A percentile compares a stretch with the other conserved stretches of the same genome.
These are phyloP conservation scores for Acer campestre DNA, from an alignment of 345 rosid genomes.

Conservation along the genomic window DNA sequence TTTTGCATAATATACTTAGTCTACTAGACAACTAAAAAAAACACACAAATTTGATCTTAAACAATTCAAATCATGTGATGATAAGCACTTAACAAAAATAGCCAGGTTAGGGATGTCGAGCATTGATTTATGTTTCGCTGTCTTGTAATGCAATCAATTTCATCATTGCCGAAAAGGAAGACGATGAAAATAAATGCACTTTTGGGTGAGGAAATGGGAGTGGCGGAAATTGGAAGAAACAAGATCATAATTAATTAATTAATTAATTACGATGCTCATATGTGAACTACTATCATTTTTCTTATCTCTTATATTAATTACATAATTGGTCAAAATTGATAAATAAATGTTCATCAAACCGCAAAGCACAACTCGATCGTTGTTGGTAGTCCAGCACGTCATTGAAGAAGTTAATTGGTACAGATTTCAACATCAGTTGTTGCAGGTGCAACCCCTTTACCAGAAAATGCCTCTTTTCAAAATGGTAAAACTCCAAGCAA, in stretches of 20 bases:
- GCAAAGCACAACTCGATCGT: neutral
- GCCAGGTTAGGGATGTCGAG: too few relatives aligned
- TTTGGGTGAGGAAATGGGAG: neutral
- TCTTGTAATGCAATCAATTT: neutral
- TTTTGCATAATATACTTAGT: neutral
- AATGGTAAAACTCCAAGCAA: neutral
- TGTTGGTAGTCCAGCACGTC: neutral
- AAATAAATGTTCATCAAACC: neutral
- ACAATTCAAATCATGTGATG: too few relatives aligned
- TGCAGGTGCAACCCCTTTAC: conserved; percentile 8
- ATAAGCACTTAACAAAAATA: too few relatives aligned
- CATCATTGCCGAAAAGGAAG: neutral
- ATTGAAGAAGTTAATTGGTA: neutral
- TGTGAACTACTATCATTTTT: neutral
- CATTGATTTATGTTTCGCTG: too few relatives aligned
- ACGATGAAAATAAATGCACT: neutral
- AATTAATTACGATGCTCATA: neutral
- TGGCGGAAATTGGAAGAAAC: neutral
- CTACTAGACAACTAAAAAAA: neutral
- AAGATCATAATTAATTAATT: neutral
- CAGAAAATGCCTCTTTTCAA: neutral
- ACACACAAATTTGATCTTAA: neutral
- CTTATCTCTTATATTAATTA: neutral
- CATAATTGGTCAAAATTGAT: conserved; percentile 19
- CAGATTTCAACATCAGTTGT: conserved; percentile 7